phyloP scores from a whole-genome alignment of 176 grass and related monocot genomes.

The Carex parvula region DNA sequence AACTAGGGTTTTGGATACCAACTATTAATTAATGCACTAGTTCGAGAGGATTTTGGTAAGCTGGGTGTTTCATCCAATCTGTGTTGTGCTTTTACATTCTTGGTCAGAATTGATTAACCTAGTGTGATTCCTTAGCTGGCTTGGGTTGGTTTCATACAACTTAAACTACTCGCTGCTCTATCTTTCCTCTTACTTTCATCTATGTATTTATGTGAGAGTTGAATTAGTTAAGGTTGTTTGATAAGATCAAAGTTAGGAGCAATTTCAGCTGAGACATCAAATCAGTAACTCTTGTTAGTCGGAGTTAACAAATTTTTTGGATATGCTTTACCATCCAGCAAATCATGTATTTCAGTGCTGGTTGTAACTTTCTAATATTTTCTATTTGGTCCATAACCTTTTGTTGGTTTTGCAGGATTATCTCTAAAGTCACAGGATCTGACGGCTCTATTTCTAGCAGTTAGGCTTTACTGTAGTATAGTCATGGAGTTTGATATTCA shows the following conservation, averaged over 20 bases:
- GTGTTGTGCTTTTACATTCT: neutral
- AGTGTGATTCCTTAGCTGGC: neutral
- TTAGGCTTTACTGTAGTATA: constrained; percentile 97
- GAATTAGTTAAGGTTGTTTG: neutral
- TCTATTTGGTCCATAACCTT: neutral
- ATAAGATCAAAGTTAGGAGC: neutral
- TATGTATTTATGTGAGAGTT: neutral
- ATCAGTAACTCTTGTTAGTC: neutral
- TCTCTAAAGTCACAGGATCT: constrained; percentile 97
- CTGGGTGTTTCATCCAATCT: neutral
- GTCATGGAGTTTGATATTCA: constrained; percentile 99
- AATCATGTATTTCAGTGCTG: neutral
- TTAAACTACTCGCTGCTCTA: neutral
- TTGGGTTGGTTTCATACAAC: neutral
- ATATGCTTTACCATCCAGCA: neutral
- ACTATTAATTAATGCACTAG: neutral
- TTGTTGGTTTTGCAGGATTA: constrained; percentile 63
- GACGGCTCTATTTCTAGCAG: constrained; percentile 93
- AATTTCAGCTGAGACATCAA: neutral
- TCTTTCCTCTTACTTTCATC: neutral
- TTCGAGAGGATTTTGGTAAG: neutral
- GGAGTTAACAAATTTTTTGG: neutral
- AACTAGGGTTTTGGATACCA: neutral
- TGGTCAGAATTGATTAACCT: neutral
- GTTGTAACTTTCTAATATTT: neutral